A percentile compares a stretch with the other conserved stretches of the same genome.
Conservation (phyloP, 2,329 filamentous ascomycete genomes). For the Trichoderma harzianum region DNA sequence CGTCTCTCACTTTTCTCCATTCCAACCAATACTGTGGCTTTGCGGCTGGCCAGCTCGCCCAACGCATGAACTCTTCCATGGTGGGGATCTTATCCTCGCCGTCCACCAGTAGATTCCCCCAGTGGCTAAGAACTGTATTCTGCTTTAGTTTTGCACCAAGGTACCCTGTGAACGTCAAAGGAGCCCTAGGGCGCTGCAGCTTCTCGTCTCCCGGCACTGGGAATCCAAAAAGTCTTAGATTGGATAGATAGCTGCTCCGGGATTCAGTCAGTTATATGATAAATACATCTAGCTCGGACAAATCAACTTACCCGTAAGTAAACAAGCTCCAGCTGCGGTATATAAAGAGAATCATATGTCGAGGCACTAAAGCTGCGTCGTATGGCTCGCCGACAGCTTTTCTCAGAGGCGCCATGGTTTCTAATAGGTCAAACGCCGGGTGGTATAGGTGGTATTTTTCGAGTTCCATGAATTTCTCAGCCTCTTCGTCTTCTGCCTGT, state of each 20-base stretch:
- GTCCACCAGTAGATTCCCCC: slow-evolving; percentile 25
- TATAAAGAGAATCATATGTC: slow-evolving; percentile 21
- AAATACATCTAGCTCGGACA: neutral
- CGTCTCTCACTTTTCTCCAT: slow-evolving; percentile 26
- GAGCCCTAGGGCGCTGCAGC: neutral
- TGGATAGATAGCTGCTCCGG: neutral
- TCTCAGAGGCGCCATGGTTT: slow-evolving; percentile 23
- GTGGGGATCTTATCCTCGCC: slow-evolving; percentile 14
- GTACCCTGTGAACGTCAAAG: slow-evolving; percentile 20
- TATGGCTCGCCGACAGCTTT: neutral
- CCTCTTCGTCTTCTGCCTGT: neutral
- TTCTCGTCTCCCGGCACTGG: neutral
- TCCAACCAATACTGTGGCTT: slow-evolving; percentile 28
- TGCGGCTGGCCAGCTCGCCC: slow-evolving; percentile 24
- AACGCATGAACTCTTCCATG: slow-evolving; percentile 23
- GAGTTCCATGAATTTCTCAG: neutral
- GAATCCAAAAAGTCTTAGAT: neutral
- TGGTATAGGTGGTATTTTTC: slow-evolving; percentile 7
- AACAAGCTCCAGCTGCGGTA: slow-evolving; percentile 28
- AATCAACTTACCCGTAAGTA: slow-evolving; percentile 20
- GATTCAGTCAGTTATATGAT: neutral
- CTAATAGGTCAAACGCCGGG: slow-evolving; percentile 6
- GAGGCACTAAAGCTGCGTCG: slow-evolving; percentile 16
- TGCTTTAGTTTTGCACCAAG: slow-evolving; percentile 22
- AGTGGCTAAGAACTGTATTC: slow-evolving; percentile 25